Conservation (phyloP, 192 early-diverging fungal species). For the Coemansia sp. region DNA sequence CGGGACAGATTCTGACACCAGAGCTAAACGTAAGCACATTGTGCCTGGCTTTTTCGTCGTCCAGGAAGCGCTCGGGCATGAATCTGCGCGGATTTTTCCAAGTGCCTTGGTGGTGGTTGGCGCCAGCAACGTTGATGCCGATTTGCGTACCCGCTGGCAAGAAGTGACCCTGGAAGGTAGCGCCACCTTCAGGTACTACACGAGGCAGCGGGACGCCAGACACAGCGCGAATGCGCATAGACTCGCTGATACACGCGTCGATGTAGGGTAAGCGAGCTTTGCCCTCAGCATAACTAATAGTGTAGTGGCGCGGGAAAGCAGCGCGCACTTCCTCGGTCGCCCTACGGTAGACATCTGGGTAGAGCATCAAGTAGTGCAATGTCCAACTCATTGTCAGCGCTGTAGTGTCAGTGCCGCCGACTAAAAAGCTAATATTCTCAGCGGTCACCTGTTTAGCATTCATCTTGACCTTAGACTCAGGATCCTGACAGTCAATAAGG, state of each 20-base stretch:
- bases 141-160: constrained; percentile 30
- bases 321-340: constrained; percentile 32
- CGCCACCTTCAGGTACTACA: constrained; percentile 32
- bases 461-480: constrained; percentile 38
- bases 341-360: constrained; percentile 25
- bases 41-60: constrained; percentile 8
- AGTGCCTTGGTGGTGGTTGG: constrained; percentile 16
- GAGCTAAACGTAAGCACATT: constrained; percentile 38
- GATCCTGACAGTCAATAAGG: constrained; percentile 43
- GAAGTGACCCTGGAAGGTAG: constrained; percentile 27
- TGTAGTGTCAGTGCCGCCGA: constrained; percentile 50
- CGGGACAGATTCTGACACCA: constrained; percentile 41
- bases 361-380: constrained; percentile 31
- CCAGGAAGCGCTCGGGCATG: constrained; percentile 38
- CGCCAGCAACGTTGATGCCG: constrained; percentile 23
- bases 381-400: constrained; percentile 41
- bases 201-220: constrained; percentile 25
- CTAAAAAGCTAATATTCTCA: constrained; percentile 29
- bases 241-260: constrained; percentile 50
- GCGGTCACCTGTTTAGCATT: constrained; percentile 28
- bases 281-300: constrained; percentile 35
- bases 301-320: constrained; percentile 26
- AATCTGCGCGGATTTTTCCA: constrained; percentile 28
- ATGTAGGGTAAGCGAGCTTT: constrained; percentile 37
- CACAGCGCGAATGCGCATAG: constrained; percentile 32